Conservation (phyloP, 345 rosid species). For the Populus ilicifolia region DNA sequence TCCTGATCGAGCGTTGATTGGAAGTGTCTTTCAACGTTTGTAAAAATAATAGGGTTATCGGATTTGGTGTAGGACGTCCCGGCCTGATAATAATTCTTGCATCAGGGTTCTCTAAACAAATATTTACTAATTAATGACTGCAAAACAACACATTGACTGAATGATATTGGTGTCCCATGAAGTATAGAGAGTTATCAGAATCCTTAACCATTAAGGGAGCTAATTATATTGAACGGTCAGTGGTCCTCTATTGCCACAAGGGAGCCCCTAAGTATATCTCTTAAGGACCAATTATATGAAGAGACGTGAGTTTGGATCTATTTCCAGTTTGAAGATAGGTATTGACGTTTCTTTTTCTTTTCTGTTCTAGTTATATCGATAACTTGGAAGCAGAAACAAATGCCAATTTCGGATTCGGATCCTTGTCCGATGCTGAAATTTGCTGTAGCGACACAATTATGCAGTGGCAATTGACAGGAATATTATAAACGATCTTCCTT, state of each 20-base stretch:
- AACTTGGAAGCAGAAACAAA: background rate
- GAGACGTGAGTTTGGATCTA: background rate
- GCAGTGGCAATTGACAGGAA: no score
- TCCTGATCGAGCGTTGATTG: background rate
- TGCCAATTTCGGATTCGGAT: background rate
- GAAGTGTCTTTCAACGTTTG: background rate
- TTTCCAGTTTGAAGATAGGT: background rate
- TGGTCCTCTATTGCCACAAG: constrained; percentile 15
- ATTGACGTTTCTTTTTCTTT: no score
- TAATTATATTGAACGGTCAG: no score
- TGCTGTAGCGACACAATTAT: background rate
- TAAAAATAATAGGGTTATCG: background rate
- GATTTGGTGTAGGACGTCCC: background rate
- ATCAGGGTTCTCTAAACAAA: background rate
- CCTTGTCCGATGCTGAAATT: background rate
- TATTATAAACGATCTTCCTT: no score
- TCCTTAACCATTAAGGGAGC: background rate
- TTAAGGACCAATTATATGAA: background rate
- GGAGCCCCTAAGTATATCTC: constrained; percentile 13
- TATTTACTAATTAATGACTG: background rate
- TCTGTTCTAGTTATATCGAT: background rate
- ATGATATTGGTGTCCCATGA: background rate
- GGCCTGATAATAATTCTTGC: background rate
- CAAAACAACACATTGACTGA: background rate
- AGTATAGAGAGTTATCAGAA: background rate